Evolutionary conservation across 352 stramenopile species (phyloP), one percentile per base, ranked within the genome.

Genomic region (Pythium dissimile): DNA sequence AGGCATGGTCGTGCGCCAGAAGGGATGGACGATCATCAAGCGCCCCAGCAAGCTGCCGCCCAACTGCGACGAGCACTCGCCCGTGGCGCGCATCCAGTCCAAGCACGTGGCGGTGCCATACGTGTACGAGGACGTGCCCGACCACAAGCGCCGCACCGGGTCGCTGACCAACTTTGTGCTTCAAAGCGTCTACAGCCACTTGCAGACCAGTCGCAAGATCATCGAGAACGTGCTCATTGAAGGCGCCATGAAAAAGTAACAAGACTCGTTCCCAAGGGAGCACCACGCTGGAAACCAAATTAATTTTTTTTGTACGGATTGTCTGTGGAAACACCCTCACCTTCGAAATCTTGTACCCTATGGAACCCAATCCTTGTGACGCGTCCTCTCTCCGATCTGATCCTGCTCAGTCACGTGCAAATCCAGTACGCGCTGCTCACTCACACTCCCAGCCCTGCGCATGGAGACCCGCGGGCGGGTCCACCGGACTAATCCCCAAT

Each of bases 161-260:
- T 77, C 77, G 50, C 61, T 89, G 46, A 86, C 75, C 11, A 74
- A 89, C 43, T 89, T 89, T 64, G 69, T 89, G 49, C 67, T 87
- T 37, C 72, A 87, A 44, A 80, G 47, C 60, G 72, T 42, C 66
- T 61, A 66, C 44, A 60, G 44, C 21, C 52, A 67, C 32, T 34
- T 67, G 28, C 52, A 71, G 59, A 74, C 71, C 38, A 89, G 75
- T 38, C 75, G 84, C 45, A 77, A 86, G 61, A 84, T 89, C 67
- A 86, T 87, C 56, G 77, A 89, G 62, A 89, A 89, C 51, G 66
- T 77, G 26, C 57, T 89, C 37, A 59, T 89, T 35, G 68, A 84
- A 56, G 62, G 65, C 30, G 73, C 58, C 0, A 59, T 69, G 57
- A 43, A 37, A 15, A 51, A 61, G 41, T 64, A n/a, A n/a, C n/a